Evolutionary conservation across 2,329 filamentous ascomycete genomes (phyloP), one percentile per base, ranked within the genome.

Genomic region (Byssothecium circinans): DNA sequence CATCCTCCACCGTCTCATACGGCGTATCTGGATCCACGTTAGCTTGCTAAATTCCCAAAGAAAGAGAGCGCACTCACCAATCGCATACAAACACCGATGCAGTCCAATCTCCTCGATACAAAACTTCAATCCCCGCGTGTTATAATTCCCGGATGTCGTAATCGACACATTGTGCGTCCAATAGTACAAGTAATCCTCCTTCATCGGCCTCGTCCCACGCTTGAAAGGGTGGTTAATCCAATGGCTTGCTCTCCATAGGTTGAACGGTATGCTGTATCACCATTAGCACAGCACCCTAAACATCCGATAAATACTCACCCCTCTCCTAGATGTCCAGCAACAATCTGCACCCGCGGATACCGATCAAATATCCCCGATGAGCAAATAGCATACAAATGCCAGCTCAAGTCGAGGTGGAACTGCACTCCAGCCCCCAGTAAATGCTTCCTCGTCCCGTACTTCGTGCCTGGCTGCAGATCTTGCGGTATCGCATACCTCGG

Each of bases 211-310:
- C 0, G 57, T 60, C 3, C 59, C 61, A 30, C 63, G 67, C 47
- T 75, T 75, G 25, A 72, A 69, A 0, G 71, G 72, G 49, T 75
- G 73, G 52, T 75, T 74, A 56, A 73, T 74, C 73, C 72, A 75
- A 61, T 76, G 72, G 27, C 56, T 60, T 25, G 72, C 71, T 15
- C 57, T 57, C 62, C 62, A 65, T 3, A 67, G 47, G 40, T 76
- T 76, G 61, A 77, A 75, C 0, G 74, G 74, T 29, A 78, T 73
- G 2, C 72, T 75, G 27, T 4, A 2, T 1, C 14, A 37, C 3
- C 12, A 17, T 39, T 11, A 39, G 20, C 20, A 11, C 34, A 19
- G 7, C 14, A 15, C 20, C n/a, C 20, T 12, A 39, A 2, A 5
- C n/a, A 2, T 15, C 20, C 15, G 15, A 25, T n/a, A n/a, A 17